A percentile compares a stretch with the other conserved stretches of the same genome.
phyloP scores from a whole-genome alignment of 805 yeast genomes.

The Sugiyamaella valdiviana region DNA sequence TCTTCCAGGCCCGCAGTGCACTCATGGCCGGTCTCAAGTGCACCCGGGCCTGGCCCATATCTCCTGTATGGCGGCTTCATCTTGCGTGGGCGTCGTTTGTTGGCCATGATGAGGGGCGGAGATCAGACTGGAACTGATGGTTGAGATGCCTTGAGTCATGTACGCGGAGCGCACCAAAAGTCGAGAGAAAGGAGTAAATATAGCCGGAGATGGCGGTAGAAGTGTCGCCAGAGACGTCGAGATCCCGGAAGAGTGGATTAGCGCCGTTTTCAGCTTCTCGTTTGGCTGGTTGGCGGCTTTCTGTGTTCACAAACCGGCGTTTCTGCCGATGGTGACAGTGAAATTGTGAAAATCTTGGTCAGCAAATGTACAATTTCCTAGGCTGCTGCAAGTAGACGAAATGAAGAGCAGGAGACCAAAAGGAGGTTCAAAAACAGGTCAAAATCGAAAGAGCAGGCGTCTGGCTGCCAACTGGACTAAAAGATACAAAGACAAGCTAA shows the following conservation, averaged over 20 bases:
- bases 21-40: slow-evolving; percentile 6
- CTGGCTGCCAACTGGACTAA: too few relatives aligned
- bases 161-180: neutral
- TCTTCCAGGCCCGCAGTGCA: slow-evolving; percentile 6
- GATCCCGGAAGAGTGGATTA: too few relatives aligned
- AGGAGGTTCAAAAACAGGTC: neutral
- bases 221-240: too few relatives aligned
- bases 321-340: neutral
- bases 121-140: neutral
- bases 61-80: slow-evolving; percentile 70
- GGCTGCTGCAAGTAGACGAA: neutral
- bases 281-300: too few relatives aligned
- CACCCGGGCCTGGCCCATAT: slow-evolving; percentile 45
- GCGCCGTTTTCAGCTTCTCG: too few relatives aligned
- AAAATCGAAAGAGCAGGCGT: neutral
- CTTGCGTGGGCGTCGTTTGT: slow-evolving; percentile 82
- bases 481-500: too few relatives aligned
- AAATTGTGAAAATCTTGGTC: neutral
- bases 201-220: neutral
- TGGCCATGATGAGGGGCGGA: slow-evolving; percentile 52
- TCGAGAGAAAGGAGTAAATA: neutral
- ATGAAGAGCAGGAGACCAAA: neutral
- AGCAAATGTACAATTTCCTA: neutral
- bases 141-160: neutral
- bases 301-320: neutral